Percentiles rank a stretch among this genome's conserved stretches.
These are phyloP conservation scores for Ostreobium quekettii DNA, from an alignment of 139 green algal species.

Conservation along the genomic window DNA sequence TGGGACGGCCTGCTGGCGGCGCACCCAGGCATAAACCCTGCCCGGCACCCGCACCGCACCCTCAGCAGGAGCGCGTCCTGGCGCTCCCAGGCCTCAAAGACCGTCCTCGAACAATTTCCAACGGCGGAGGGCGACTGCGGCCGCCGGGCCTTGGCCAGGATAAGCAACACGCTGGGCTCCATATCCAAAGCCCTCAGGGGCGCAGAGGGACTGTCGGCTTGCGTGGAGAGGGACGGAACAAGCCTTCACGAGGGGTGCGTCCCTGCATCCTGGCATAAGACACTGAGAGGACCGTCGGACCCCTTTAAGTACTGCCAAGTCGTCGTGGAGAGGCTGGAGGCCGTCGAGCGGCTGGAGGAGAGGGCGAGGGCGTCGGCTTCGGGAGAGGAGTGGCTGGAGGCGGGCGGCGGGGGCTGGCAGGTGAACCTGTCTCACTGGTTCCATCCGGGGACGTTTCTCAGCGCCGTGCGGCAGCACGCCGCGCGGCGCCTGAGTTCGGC, in stretches of 20 bases:
- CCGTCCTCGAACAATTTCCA: background rate
- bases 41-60: background rate
- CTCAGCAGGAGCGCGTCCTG: background rate
- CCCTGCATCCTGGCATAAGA: slow-evolving; percentile 42
- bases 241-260: slow-evolving; percentile 44
- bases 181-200: slow-evolving; percentile 19
- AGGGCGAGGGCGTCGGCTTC: slow-evolving; percentile 8
- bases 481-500: slow-evolving; percentile 28
- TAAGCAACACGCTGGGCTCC: slow-evolving; percentile 8
- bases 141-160: background rate
- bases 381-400: slow-evolving; percentile 19
- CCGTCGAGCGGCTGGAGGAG: slow-evolving; percentile 34
- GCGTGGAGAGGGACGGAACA: slow-evolving; percentile 28
- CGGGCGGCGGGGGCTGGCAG: slow-evolving; percentile 16
- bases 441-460: slow-evolving; percentile 56
- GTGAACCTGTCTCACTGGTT: slow-evolving; percentile 50
- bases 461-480: slow-evolving; percentile 57
- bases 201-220: slow-evolving; percentile 14
- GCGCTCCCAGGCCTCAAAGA: background rate
- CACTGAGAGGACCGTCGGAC: slow-evolving; percentile 47
- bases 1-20: slow-evolving; percentile 35
- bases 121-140: background rate
- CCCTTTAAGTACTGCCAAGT: slow-evolving; percentile 47
- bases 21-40: slow-evolving; percentile 3
- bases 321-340: slow-evolving; percentile 32